Conservation (phyloP, 1,284 basidiomycete species). For the Peniophora sp. region DNA sequence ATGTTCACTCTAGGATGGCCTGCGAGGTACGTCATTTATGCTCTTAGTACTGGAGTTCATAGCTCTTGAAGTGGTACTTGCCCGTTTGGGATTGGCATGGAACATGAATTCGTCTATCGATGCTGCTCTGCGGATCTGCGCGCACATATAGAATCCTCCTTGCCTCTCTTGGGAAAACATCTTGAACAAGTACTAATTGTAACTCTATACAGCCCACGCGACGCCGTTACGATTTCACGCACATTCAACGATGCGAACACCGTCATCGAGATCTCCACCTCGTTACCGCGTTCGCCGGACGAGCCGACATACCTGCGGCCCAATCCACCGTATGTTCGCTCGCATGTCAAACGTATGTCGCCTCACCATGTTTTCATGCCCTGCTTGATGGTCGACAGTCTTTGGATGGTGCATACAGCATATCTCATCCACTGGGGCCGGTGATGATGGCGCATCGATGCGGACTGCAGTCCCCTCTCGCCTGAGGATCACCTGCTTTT, state of each 20-base stretch:
- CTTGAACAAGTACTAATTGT: conserved; percentile 11
- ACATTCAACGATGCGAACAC: conserved; percentile 77
- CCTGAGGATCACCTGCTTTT: conserved; percentile 84
- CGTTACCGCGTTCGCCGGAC: conserved; percentile 87
- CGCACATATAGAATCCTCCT: too few species aligned
- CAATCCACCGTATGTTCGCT: conserved; percentile 91
- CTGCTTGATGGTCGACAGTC: conserved; percentile 36
- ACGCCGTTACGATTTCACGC: conserved; percentile 88
- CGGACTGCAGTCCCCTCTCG: conserved; percentile 23
- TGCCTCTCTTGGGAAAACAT: too few species aligned
- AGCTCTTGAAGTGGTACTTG: too few species aligned
- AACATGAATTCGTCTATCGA: too few species aligned
- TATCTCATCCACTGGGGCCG: conserved; percentile 30
- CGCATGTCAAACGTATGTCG: conserved; percentile 70
- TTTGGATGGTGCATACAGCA: conserved; percentile 91
- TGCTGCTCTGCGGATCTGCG: too few species aligned
- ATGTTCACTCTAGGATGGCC: conserved; percentile 95
- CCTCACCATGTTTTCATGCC: conserved; percentile 5
- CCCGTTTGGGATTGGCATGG: too few species aligned
- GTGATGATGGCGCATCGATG: conserved; percentile 23
- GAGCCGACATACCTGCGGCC: conserved; percentile 93
- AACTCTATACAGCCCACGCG: conserved; percentile 59
- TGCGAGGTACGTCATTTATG: conserved; percentile 67
- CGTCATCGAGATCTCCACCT: conserved; percentile 89
- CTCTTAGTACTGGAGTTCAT: too few species aligned